These are phyloP conservation scores for Phialemonium atrogriseum DNA, from an alignment of 2,329 filamentous ascomycete species.

Conservation along the genomic window DNA sequence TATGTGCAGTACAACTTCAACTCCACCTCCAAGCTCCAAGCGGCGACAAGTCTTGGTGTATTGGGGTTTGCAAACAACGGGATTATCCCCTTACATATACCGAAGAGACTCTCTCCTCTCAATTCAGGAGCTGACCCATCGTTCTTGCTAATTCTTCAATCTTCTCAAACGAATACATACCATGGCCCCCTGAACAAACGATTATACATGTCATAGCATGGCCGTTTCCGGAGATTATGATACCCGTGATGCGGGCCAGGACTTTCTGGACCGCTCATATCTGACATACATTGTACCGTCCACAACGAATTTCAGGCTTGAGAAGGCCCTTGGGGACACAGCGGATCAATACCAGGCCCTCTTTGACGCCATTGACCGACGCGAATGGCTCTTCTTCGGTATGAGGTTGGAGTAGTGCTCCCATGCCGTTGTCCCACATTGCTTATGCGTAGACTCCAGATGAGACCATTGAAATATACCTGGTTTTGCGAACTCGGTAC, in stretches of 20 bases:
- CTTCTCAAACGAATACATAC: too few relatives aligned
- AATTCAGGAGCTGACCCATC: too few relatives aligned
- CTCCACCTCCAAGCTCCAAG: too few relatives aligned
- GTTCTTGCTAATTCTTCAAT: too few relatives aligned
- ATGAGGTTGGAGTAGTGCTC: slow-evolving; percentile 23
- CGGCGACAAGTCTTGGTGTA: too few relatives aligned
- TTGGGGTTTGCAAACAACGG: too few relatives aligned
- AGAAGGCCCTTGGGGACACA: slow-evolving; percentile 38
- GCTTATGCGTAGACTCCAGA: slow-evolving; percentile 53
- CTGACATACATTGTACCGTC: slow-evolving; percentile 54
- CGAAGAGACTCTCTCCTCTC: too few relatives aligned
- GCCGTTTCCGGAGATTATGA: slow-evolving; percentile 21
- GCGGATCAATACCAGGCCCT: slow-evolving; percentile 33
- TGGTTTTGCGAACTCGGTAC: slow-evolving; percentile 58
- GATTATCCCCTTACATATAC: too few relatives aligned
- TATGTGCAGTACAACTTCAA: too few relatives aligned
- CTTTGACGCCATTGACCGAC: slow-evolving; percentile 51
- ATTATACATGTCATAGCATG: too few relatives aligned
- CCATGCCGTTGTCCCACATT: slow-evolving; percentile 26
- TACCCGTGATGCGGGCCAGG: slow-evolving; percentile 21
- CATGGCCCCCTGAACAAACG: too few relatives aligned
- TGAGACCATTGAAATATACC: slow-evolving; percentile 61
- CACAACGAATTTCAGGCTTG: slow-evolving; percentile 44
- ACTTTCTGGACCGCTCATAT: slow-evolving; percentile 50
- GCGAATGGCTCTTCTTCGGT: slow-evolving; percentile 67